Conservation (phyloP, 306 rosid species). For the Cajanus cajan region DNA sequence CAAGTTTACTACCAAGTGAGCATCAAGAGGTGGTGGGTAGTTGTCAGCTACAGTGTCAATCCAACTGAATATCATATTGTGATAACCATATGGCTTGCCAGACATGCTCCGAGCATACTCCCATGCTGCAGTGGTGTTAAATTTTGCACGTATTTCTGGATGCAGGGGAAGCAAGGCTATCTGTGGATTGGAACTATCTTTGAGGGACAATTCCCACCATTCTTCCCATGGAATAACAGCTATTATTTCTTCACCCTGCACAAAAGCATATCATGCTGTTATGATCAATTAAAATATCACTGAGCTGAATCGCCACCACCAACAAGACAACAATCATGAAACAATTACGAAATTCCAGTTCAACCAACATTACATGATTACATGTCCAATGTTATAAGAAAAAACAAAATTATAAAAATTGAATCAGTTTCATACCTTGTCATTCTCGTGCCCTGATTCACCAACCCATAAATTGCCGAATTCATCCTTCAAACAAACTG, state of each 20-base stretch:
- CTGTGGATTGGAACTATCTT: constrained; percentile 82
- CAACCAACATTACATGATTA: background rate
- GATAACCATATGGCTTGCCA: constrained; percentile 94
- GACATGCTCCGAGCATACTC: constrained; percentile 84
- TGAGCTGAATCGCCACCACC: background rate
- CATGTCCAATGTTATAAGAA: background rate
- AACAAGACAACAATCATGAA: background rate
- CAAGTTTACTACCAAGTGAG: constrained; percentile 70
- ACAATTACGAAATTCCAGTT: background rate
- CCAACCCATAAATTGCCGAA: constrained; percentile 89
- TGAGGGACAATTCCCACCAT: constrained; percentile 86
- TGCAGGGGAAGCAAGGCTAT: constrained; percentile 85
- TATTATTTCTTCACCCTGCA: constrained; percentile 86
- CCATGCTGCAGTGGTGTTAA: constrained; percentile 87
- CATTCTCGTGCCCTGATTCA: constrained; percentile 96
- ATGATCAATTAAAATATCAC: background rate
- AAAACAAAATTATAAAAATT: background rate
- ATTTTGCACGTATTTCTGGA: constrained; percentile 65
- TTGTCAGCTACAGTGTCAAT: constrained; percentile 86
- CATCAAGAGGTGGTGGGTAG: constrained; percentile 98
- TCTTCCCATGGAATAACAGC: constrained; percentile 86
- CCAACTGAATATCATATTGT: constrained; percentile 96
- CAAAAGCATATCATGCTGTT: background rate
- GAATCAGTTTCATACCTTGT: constrained; percentile 48
- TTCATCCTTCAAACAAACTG: constrained; percentile 90